These are phyloP conservation scores for Astrephomene gubernaculifera DNA, from an alignment of 139 green algal genomes.

Conservation along the genomic window DNA sequence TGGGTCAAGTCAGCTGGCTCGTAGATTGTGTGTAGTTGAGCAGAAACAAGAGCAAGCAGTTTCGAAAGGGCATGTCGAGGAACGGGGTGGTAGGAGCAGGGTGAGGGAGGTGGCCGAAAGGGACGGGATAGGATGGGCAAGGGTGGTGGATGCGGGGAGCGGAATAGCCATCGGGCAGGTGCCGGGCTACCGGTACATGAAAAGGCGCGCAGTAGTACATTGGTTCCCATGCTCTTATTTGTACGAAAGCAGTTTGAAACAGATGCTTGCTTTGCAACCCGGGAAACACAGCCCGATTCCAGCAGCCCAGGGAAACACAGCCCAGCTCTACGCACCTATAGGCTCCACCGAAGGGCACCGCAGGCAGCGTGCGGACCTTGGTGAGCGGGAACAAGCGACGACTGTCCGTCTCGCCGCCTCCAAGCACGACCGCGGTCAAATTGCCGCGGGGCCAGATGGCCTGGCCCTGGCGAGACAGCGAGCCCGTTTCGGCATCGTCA, in stretches of 20 bases:
- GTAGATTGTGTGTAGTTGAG: no score
- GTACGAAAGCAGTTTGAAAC: no score
- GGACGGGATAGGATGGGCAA: not conserved
- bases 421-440: constrained; percentile 18
- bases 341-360: constrained; percentile 94
- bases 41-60: no score
- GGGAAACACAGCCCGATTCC: no score
- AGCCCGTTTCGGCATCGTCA: not conserved
- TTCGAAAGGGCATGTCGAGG: not conserved
- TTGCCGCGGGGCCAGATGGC: constrained; percentile 41
- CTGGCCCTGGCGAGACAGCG: not conserved
- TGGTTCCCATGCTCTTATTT: no score
- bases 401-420: constrained; percentile 32
- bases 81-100: not conserved
- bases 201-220: no score
- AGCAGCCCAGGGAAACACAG: no score
- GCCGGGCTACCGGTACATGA: no score
- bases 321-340: constrained; percentile 62
- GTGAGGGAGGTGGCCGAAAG: not conserved
- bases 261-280: no score
- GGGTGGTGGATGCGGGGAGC: no score
- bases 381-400: constrained; percentile 85
- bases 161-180: no score
- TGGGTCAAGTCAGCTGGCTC: not conserved
- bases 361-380: constrained; percentile 86